Percentiles rank a stretch among this genome's conserved stretches.
Conservation (phyloP, 2,329 filamentous ascomycete species). For the Colletotrichum gloeosporioides region DNA sequence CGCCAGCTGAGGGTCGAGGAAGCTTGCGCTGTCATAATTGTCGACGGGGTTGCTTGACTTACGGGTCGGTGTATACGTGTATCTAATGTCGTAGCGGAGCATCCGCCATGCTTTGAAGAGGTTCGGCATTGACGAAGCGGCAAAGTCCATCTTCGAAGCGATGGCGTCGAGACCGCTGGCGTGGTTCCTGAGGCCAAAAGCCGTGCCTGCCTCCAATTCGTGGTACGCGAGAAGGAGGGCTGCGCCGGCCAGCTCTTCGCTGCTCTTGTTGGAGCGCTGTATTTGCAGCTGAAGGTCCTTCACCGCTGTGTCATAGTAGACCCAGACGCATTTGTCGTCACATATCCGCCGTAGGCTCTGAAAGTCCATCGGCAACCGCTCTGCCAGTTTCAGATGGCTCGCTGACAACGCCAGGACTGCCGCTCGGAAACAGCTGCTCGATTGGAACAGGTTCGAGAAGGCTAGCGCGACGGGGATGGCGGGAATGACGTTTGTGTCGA, state of each 20-base stretch:
- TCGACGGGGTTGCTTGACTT: not conserved
- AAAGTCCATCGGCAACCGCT: not conserved
- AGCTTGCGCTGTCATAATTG: not conserved
- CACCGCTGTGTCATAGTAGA: slow-evolving; percentile 6
- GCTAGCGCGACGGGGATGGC: not conserved
- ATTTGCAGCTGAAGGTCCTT: not conserved
- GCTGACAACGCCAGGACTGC: slow-evolving; percentile 7
- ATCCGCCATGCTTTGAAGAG: slow-evolving; percentile 17
- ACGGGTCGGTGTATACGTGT: not conserved
- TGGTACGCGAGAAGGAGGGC: slow-evolving; percentile 8
- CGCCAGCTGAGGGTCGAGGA: slow-evolving; percentile 4
- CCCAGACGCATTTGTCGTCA: not conserved
- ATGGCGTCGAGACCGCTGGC: slow-evolving; percentile 4
- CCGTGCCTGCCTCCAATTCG: slow-evolving; percentile 6
- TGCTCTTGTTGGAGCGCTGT: not conserved
- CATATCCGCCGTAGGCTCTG: not conserved
- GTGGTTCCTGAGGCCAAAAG: not conserved
- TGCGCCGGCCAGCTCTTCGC: slow-evolving; percentile 7
- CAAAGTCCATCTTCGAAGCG: slow-evolving; percentile 3
- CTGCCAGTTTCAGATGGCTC: not conserved
- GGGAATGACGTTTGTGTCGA: not conserved
- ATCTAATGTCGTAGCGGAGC: slow-evolving; percentile 2
- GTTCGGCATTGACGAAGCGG: not conserved
- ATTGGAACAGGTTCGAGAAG: not conserved
- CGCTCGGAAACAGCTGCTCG: slow-evolving; percentile 1